Evolutionary conservation across 2,329 filamentous ascomycete species (phyloP).

Genomic region (Phialophora tarda): DNA sequence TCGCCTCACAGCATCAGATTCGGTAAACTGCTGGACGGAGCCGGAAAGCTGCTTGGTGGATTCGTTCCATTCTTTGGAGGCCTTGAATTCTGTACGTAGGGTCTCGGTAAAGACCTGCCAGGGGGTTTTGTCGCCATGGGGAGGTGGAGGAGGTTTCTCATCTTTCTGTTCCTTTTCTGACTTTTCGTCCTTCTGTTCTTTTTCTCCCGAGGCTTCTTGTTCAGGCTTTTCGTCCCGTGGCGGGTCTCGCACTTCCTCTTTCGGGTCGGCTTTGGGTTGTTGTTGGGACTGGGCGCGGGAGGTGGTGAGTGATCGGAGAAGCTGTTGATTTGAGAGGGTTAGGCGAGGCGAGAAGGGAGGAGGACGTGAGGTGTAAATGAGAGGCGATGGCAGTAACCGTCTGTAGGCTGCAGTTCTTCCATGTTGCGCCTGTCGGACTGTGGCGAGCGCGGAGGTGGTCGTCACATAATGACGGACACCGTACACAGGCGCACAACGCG

Average conservation of each 20-base stretch:
- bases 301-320: constrained; percentile 36
- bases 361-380: constrained; percentile 16
- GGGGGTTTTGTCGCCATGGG: constrained; percentile 95
- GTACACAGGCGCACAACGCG: constrained; percentile 33
- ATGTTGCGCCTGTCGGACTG: constrained; percentile 34
- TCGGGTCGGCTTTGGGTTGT: constrained; percentile 38
- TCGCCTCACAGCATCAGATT: constrained; percentile 87
- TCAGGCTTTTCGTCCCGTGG: constrained; percentile 44
- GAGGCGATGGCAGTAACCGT: constrained; percentile 29
- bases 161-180: constrained; percentile 60
- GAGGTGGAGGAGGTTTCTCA: constrained; percentile 73
- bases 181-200: constrained; percentile 49
- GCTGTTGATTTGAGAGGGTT: constrained; percentile 17
- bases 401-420: constrained; percentile 35
- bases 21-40: constrained; percentile 86
- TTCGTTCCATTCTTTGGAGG: constrained; percentile 98
- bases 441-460: constrained; percentile 29
- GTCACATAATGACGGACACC: constrained; percentile 39
- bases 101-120: constrained; percentile 99
- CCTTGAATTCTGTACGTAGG: constrained; percentile 90
- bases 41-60: constrained; percentile 93
- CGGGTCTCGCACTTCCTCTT: constrained; percentile 39
- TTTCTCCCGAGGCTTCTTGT: constrained; percentile 48
- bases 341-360: constrained; percentile 28
- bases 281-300: constrained; percentile 34